Evolutionary conservation across 2,329 filamentous ascomycete species (phyloP), one percentile per base, ranked within the genome.

Genomic region (Tolypocladium paradoxum): DNA sequence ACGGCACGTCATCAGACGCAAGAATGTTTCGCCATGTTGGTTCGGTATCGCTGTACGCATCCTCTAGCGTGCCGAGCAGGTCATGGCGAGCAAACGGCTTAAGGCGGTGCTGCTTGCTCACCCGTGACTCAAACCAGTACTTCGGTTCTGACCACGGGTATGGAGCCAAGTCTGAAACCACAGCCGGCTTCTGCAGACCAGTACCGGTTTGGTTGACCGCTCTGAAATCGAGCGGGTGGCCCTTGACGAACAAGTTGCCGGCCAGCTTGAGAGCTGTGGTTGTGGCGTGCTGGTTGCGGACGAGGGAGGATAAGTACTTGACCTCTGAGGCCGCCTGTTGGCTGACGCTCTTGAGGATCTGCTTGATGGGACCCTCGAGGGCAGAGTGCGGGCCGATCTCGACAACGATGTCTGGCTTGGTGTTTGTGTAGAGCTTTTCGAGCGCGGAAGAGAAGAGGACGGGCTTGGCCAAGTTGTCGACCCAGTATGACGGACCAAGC

Each of bases 321-420:
- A 74, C 64, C 55, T 73, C 73, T 8, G 38, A 11, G 6, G 68
- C 65, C 0, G 70, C 70, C 36, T 70, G 67, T 4, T 68, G 66
- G 40, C 72, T 71, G 8, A 74, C 68, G 1, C 63, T 63, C 57
- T 76, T 76, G 29, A 77, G 61, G 18, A 76, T 76, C 62, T 78
- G 73, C 61, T 76, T 75, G 53, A 78, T 68, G 0, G 76, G 76
- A 0, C 76, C 76, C 49, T 74, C 70, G 2, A 79, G 66, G 2
- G 74, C 75, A 5, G 74, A 68, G 57, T 78, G 76, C 0, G 76
- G 76, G 0, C 76, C 76, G 9, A 78, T 60, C 59, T 79, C 76
- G n/a, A 78, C 51, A 40, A 65, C 37, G 18, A 63, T 29, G 27
- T 64, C 61, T 2, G 61, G 62, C 49, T 62, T 58, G 5, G 50